Percentiles rank a stretch among this genome's conserved stretches.
Evolutionary conservation across 352 stramenopile genomes (phyloP).

Genomic region (Phytopythium delawarense): DNA sequence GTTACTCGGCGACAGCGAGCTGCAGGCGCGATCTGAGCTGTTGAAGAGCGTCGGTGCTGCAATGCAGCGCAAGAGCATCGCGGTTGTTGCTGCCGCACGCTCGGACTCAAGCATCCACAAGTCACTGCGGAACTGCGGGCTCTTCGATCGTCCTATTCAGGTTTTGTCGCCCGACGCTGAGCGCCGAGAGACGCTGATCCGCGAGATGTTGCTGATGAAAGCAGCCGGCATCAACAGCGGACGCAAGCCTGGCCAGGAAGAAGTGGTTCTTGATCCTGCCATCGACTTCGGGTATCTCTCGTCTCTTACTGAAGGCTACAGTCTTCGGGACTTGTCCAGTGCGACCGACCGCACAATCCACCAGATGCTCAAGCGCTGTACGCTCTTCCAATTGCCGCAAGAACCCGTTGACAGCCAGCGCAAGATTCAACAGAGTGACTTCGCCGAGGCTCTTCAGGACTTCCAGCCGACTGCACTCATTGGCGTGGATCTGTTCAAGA

Average conservation of each 20-base stretch:
- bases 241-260: conserved; percentile 9
- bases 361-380: conserved; percentile 47
- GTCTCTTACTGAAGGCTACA: conserved; percentile 76
- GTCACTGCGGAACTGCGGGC: conserved; percentile 45
- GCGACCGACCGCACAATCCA: conserved; percentile 66
- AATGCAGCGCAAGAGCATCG: conserved; percentile 65
- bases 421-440: conserved; percentile 59
- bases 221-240: conserved; percentile 17
- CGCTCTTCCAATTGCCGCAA: conserved; percentile 16
- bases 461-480: conserved; percentile 83
- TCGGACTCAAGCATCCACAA: conserved; percentile 72
- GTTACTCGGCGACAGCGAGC: conserved; percentile 10
- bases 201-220: conserved; percentile 57
- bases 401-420: conserved; percentile 3
- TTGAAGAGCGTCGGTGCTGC: conserved; percentile 42
- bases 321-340: conserved; percentile 70
- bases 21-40: conserved; percentile 25
- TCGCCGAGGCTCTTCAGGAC: conserved; percentile 63
- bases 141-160: conserved; percentile 69
- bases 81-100: conserved; percentile 47
- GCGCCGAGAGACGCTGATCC: conserved; percentile 56
- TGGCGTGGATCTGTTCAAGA: conserved; percentile 83
- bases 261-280: conserved; percentile 34
- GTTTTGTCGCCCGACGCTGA: conserved; percentile 57
- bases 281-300: conserved; percentile 63